A percentile compares a stretch with the other conserved stretches of the same genome.
These are phyloP conservation scores for Anacardium occidentale DNA, from an alignment of 345 rosid species.

Conservation along the genomic window DNA sequence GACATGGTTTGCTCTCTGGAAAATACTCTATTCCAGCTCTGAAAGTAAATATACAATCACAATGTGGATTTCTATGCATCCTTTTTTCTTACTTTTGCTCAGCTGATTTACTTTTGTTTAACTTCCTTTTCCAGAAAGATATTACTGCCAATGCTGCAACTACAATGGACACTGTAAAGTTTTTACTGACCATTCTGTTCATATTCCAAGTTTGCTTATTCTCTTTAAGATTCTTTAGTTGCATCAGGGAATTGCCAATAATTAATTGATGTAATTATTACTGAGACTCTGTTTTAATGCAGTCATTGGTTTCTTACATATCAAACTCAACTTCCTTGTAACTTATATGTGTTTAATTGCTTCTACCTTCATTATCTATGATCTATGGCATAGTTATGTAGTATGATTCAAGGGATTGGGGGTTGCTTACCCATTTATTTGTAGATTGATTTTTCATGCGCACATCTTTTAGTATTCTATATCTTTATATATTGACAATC, in stretches of 20 bases:
- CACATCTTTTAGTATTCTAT: slow-evolving; percentile 1
- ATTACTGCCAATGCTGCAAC: slow-evolving; percentile 35
- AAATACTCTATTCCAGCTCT: slow-evolving; percentile 74
- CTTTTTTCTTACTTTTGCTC: neutral
- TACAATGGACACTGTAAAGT: slow-evolving; percentile 44
- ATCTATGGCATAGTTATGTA: too few species aligned
- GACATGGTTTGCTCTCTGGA: slow-evolving; percentile 93
- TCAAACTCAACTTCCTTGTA: neutral
- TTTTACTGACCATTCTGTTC: slow-evolving; percentile 16
- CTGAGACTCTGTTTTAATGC: neutral
- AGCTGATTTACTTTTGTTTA: slow-evolving; percentile 12
- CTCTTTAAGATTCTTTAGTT: neutral
- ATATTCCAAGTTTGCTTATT: neutral
- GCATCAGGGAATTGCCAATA: slow-evolving; percentile 6
- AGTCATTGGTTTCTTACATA: slow-evolving; percentile 3
- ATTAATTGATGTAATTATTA: neutral
- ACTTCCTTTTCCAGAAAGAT: slow-evolving; percentile 46
- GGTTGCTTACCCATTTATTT: neutral
- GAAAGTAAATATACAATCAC: slow-evolving; percentile 46
- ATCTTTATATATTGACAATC: neutral
- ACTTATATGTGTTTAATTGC: neutral
- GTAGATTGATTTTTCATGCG: neutral
- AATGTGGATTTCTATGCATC: slow-evolving; percentile 11
- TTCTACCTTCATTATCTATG: neutral
- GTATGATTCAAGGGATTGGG: slow-evolving; percentile 1